phyloP scores from a whole-genome alignment of 306 rosid species.

The Vigna radiata region DNA sequence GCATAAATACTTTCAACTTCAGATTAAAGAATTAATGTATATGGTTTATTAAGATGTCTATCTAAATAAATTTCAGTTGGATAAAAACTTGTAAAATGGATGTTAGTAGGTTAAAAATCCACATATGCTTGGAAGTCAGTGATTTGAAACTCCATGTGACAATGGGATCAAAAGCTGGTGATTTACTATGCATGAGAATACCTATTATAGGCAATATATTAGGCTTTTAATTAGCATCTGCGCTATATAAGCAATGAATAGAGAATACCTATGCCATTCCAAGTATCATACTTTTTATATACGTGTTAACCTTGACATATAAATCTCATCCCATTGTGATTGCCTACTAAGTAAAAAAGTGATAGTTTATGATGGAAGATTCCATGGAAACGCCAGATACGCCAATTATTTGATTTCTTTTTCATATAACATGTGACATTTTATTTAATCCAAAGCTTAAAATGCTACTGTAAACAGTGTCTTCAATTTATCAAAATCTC shows the following conservation, averaged over 20 bases:
- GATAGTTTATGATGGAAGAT: conserved; percentile 32
- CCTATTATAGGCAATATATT: conserved; percentile 16
- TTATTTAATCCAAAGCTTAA: conserved; percentile 30
- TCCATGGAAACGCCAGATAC: conserved; percentile 22
- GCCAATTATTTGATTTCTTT: conserved; percentile 26
- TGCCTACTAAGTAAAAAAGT: conserved; percentile 40
- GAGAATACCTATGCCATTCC: not conserved
- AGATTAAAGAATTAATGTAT: not conserved
- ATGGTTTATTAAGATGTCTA: not conserved
- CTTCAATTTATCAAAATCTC: conserved; percentile 26
- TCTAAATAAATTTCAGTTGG: not conserved
- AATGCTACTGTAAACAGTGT: conserved; percentile 11
- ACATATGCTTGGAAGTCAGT: not conserved
- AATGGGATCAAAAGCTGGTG: conserved; percentile 4
- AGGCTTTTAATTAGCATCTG: conserved; percentile 31
- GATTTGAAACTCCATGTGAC: not conserved
- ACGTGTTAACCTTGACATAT: conserved; percentile 13
- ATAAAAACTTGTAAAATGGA: not conserved
- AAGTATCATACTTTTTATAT: not conserved
- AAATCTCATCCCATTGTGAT: conserved; percentile 38
- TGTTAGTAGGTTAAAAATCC: not conserved
- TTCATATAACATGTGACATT: conserved; percentile 21
- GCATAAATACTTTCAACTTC: not conserved
- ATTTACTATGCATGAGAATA: conserved; percentile 18
- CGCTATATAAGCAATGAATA: not conserved